Evolutionary conservation across 2,329 filamentous ascomycete genomes (phyloP).

Genomic region (Fusarium heterosporum): DNA sequence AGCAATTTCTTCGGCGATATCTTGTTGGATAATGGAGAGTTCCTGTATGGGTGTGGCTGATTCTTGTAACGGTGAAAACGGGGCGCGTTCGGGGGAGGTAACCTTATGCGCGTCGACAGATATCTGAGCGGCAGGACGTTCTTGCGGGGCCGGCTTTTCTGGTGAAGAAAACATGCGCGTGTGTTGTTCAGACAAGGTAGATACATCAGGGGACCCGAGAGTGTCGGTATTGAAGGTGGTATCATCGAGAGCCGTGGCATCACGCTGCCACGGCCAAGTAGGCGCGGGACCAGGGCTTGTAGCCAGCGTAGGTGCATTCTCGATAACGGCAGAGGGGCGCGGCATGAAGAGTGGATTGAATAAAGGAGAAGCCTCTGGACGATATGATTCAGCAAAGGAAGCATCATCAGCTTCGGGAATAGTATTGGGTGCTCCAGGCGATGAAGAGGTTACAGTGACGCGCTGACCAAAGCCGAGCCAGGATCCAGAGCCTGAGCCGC

Average conservation of each 20-base stretch:
- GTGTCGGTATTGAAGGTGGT: constrained; percentile 8
- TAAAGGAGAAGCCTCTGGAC: constrained; percentile 40
- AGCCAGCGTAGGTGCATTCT: constrained; percentile 5
- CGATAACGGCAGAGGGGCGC: constrained; percentile 12
- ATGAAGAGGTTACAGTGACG: constrained; percentile 30
- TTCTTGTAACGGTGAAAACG: constrained; percentile 17
- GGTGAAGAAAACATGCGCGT: constrained; percentile 22
- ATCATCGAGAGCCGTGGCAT: constrained; percentile 24
- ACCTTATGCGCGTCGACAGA: neutral
- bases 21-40: neutral
- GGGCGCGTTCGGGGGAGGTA: constrained; percentile 1
- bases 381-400: constrained; percentile 46
- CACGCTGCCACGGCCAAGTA: constrained; percentile 39
- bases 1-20: neutral
- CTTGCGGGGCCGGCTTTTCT: neutral
- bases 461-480: constrained; percentile 41
- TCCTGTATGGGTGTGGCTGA: constrained; percentile 6
- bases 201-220: constrained; percentile 22
- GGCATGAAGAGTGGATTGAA: constrained; percentile 38
- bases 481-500: constrained; percentile 29
- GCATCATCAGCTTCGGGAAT: constrained; percentile 32
- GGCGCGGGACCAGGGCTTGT: constrained; percentile 25
- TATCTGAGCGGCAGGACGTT: neutral
- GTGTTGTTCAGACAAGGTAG: neutral
- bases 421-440: constrained; percentile 28